Base-by-base conservation (phyloP, 345 rosid species). In the Camelina hispida region DNA sequence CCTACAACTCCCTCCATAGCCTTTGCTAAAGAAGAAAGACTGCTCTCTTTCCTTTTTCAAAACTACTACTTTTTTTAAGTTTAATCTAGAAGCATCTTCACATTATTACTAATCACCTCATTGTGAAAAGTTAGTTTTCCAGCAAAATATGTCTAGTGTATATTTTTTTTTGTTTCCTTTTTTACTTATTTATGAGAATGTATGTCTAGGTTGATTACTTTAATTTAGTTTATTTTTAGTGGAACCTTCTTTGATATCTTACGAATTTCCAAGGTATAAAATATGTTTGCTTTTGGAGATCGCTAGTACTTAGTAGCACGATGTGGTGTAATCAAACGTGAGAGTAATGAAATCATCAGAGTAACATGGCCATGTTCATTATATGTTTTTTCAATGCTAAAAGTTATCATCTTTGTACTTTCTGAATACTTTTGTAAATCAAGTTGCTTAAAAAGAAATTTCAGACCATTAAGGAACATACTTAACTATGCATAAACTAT, bases 351-450 rank as follows among this genome's bases (percentile, higher is more conserved):
- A 78, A 66, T 72, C 73, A 78, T 78, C 81, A 59, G 15, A 64
- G 81, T 78, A 78, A 78, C 81, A 78, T 78, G 73, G 43, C 77
- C 68, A 78, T 72, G 77, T 69, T 76, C 75, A 6, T 77, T 46
- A 54, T 66, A 69, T 55, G 71, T 58, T 70, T 71, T 71, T 65
- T 46, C 66, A 62, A 62, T 62, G 59, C 66, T 44, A 63, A 69
- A 62, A 77, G 71, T 42, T 57, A 58, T 71, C 54, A 57, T 64
- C 50, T 58, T 71, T 71, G 62, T 58, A 71, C 77, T 78, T 78
- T 72, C 68, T 72, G 7, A 40, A 57, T 71, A 43, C 17, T 65
- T 60, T 78, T 78, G 57, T 64, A 20, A 52, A 42, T 72, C 81
- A 72, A 71, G 9, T 77, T 64, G 76, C 72, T 57, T 34, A 34